These are phyloP conservation scores for Saccharomycopsis amapae DNA, from an alignment of 805 yeast genomes.

Conservation along the genomic window DNA sequence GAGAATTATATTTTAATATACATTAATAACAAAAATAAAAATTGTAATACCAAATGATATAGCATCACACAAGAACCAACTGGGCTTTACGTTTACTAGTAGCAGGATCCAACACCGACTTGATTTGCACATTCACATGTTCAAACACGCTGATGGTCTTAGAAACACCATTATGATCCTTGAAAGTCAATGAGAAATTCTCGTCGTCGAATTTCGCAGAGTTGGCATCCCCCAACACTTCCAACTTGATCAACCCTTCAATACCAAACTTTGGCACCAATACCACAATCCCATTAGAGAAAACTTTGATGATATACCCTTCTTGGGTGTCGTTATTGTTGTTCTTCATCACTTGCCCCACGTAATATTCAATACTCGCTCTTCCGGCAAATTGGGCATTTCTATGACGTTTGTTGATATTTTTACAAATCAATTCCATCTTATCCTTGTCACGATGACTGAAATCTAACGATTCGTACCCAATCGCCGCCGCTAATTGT, in stretches of 20 bases:
- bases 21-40: too few species aligned
- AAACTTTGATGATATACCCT: constrained; percentile 87
- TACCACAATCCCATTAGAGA: constrained; percentile 91
- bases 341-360: constrained; percentile 93
- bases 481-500: constrained; percentile 97
- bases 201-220: constrained; percentile 72
- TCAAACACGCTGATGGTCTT: constrained; percentile 71
- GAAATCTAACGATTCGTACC: constrained; percentile 76
- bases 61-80: constrained; percentile 37
- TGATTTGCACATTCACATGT: constrained; percentile 74
- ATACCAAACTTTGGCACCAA: constrained; percentile 94
- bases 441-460: constrained; percentile 81
- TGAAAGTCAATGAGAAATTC: constrained; percentile 57
- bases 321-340: constrained; percentile 59
- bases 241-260: constrained; percentile 84
- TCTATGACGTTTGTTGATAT: constrained; percentile 89
- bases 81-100: constrained; percentile 93
- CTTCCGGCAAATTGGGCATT: constrained; percentile 99
- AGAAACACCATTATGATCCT: constrained; percentile 34
- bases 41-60: too few species aligned
- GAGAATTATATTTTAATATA: too few species aligned
- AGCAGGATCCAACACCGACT: constrained; percentile 72
- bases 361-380: constrained; percentile 95
- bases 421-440: constrained; percentile 82
- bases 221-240: constrained; percentile 58